These are phyloP conservation scores for Candida tammaniensis DNA, from an alignment of 805 yeast species.

Conservation along the genomic window DNA sequence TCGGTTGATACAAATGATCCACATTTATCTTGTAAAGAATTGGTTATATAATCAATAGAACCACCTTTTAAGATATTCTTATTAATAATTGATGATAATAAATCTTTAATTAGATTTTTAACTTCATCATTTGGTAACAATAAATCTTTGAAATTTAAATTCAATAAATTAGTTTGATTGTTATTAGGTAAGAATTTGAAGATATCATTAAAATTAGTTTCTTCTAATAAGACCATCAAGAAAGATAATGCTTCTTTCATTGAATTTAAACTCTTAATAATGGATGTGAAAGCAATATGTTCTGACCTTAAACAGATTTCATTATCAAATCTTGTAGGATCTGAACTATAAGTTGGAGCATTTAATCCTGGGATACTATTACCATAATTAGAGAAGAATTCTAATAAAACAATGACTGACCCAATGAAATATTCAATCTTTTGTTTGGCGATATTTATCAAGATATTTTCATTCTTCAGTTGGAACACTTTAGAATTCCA, in stretches of 20 bases:
- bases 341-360: conserved; percentile 54
- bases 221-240: conserved; percentile 76
- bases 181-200: conserved; percentile 66
- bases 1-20: conserved; percentile 92
- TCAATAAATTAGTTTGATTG: conserved; percentile 65
- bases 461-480: conserved; percentile 42
- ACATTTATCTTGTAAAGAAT: conserved; percentile 85
- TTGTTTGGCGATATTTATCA: conserved; percentile 42
- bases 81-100: conserved; percentile 84
- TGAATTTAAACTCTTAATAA: conserved; percentile 69
- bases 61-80: conserved; percentile 89
- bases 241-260: conserved; percentile 91
- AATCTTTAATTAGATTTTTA: conserved; percentile 72
- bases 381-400: conserved; percentile 66
- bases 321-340: conserved; percentile 46
- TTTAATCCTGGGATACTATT: conserved; percentile 58
- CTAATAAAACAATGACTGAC: conserved; percentile 64
- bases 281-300: conserved; percentile 78
- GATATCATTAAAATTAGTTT: conserved; percentile 62
- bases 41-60: conserved; percentile 85
- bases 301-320: conserved; percentile 86
- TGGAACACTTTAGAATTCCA: conserved; percentile 77
- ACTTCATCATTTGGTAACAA: conserved; percentile 68
- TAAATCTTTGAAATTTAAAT: conserved; percentile 68
- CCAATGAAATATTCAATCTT: conserved; percentile 70